Evolutionary conservation across 805 yeast genomes (phyloP).

Genomic region (Kuraishia hungarica): DNA sequence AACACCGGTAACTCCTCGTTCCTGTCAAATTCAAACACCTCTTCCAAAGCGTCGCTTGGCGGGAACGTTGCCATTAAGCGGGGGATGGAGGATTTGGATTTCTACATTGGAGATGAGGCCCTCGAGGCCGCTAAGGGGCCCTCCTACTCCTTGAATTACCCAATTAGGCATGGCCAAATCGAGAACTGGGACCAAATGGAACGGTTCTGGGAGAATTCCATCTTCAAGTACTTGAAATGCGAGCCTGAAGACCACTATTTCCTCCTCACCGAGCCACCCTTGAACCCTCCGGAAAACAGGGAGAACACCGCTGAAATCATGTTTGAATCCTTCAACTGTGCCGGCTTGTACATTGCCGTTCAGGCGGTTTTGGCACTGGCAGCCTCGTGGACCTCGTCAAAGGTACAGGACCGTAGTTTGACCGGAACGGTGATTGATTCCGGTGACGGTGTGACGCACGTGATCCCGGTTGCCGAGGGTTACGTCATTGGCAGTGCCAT

Average conservation of each 20-base stretch:
- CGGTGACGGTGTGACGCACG: slow-evolving; percentile 99
- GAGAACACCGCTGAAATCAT: slow-evolving; percentile 98
- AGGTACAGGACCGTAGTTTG: slow-evolving; percentile 87
- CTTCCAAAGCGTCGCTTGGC: slow-evolving; percentile 16
- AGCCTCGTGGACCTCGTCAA: slow-evolving; percentile 97
- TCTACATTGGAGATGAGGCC: slow-evolving; percentile 95
- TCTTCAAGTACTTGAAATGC: slow-evolving; percentile 91
- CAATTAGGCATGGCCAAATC: slow-evolving; percentile 95
- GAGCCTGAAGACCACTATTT: slow-evolving; percentile 99
- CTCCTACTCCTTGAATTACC: slow-evolving; percentile 78
- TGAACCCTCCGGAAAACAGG: slow-evolving; percentile 99
- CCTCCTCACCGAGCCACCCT: slow-evolving; percentile 93
- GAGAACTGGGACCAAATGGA: slow-evolving; percentile 99
- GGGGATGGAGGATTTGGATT: slow-evolving; percentile 91
- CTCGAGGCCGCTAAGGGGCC: slow-evolving; percentile 86
- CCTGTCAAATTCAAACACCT: slow-evolving; percentile 19
- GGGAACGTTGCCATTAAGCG: slow-evolving; percentile 55
- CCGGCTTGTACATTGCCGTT: slow-evolving; percentile 96
- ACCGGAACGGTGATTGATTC: slow-evolving; percentile 98
- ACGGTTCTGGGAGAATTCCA: slow-evolving; percentile 96
- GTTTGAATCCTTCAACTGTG: slow-evolving; percentile 98
- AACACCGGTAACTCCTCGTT: slow-evolving; percentile 41
- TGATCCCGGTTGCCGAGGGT: slow-evolving; percentile 98
- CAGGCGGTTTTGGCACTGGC: slow-evolving; percentile 98
- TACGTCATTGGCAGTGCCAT: slow-evolving; percentile 97